These are phyloP conservation scores for Dryadomyces quercus-mongolicae DNA, from an alignment of 2,329 filamentous ascomycete species.

Conservation along the genomic window DNA sequence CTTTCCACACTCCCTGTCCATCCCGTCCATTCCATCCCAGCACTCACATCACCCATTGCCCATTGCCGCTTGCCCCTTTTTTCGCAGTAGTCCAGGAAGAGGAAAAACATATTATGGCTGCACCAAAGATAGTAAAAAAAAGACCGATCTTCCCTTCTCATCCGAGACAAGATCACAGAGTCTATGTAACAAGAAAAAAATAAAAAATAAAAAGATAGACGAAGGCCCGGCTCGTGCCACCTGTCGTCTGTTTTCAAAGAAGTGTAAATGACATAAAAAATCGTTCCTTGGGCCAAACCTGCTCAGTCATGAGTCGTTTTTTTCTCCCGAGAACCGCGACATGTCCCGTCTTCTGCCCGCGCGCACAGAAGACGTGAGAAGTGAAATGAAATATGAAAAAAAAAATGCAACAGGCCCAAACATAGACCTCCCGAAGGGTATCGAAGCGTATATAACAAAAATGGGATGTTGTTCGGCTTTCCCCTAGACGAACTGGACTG, in stretches of 20 bases:
- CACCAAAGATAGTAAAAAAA: conserved; percentile 2
- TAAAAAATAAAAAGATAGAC: conserved; percentile 2
- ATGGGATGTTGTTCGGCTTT: neutral
- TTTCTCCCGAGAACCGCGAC: neutral
- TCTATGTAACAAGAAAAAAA: conserved; percentile 3
- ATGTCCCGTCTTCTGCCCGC: neutral
- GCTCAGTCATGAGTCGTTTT: neutral
- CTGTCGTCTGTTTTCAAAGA: neutral
- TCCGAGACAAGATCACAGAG: neutral
- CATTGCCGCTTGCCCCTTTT: neutral
- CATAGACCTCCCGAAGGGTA: conserved; percentile 28
- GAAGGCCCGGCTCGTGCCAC: neutral
- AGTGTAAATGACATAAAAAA: conserved; percentile 8
- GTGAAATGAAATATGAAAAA: conserved; percentile 5
- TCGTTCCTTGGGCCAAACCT: conserved; percentile 4
- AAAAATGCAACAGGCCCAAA: conserved; percentile 13
- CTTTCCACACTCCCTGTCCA: neutral
- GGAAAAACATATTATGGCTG: conserved; percentile 6
- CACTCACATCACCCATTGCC: neutral
- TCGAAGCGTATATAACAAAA: conserved; percentile 24
- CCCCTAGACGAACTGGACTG: conserved; percentile 10
- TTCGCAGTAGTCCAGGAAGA: neutral
- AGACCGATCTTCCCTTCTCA: neutral
- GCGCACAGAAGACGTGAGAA: conserved; percentile 7
- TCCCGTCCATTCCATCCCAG: neutral